Base-by-base conservation (phyloP, 1,284 basidiomycete genomes). In the Puccinia polysora region DNA sequence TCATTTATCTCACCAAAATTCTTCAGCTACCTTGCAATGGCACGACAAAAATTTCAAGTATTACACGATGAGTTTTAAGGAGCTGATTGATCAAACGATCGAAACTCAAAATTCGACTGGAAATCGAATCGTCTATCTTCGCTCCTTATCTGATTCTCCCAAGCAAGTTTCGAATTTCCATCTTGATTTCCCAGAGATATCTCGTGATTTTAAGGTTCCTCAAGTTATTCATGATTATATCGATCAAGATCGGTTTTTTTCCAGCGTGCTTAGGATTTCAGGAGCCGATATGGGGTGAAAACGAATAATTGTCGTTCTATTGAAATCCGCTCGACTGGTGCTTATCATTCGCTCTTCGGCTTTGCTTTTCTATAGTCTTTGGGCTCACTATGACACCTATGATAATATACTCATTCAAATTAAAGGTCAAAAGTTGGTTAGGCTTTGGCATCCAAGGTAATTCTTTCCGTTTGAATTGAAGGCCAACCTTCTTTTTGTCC, bases 251-350 rank as follows among this genome's bases (percentile, higher is more conserved):
- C 28, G 28, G 20, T 64, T 72, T 40, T 72, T 72, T 72, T 72
- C 69, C 0, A 72, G 69, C 34, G 50, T 64, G n/a, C 32, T 72
- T 4, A 38, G 69, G 32, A 64, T 72, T 43, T 72, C 69, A 28
- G 60, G 69, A n/a, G 50, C 59, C 36, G 60, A 72, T 49, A 64
- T 72, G 69, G 69, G 69, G 69, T 72, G n/a, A n/a, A n/a, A n/a
- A n/a, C n/a, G n/a, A n/a, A n/a, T n/a, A n/a, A 34, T 28, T 58
- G 4, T 6, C 15, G 20, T 20, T 53, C 1, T 10, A 52, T 32
- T 12, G 32, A 47, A 28, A 28, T 18, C 20, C 30, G 28, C n/a
- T 14, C 34, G 56, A 14, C 47, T 5, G 15, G 28, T 58, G 28
- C 5, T 10, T 23, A 7, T 30, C 5, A 30, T 32, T 58, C 32